Evolutionary conservation across 805 yeast species (phyloP).

Genomic region (Teunomyces panamensis): DNA sequence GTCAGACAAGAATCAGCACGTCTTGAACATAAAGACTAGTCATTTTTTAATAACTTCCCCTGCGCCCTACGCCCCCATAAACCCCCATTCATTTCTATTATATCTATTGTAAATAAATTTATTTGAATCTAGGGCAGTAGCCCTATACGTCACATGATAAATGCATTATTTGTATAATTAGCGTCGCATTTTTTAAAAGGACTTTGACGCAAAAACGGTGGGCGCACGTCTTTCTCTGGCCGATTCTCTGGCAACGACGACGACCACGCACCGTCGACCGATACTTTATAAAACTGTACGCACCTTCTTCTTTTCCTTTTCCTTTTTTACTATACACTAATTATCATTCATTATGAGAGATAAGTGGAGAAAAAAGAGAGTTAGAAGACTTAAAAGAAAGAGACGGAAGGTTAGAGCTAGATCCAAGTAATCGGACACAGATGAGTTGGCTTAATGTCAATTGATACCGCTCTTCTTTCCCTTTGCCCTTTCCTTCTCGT

Average conservation of each 20-base stretch:
- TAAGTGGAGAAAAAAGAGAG: slow-evolving; percentile 99
- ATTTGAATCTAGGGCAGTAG: background rate
- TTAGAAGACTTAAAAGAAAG: slow-evolving; percentile 99
- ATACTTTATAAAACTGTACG: slow-evolving; percentile 7
- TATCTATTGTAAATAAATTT: background rate
- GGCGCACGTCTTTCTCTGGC: background rate
- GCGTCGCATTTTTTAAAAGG: no score
- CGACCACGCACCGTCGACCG: slow-evolving; percentile 6
- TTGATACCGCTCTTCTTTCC: background rate
- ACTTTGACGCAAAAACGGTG: background rate
- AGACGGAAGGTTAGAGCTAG: slow-evolving; percentile 99
- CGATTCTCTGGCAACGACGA: slow-evolving; percentile 14
- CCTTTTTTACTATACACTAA: slow-evolving; percentile 18
- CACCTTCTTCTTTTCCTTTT: slow-evolving; percentile 6
- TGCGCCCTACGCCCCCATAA: no score
- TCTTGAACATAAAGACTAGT: background rate
- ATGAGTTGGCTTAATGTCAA: background rate
- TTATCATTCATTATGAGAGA: slow-evolving; percentile 68
- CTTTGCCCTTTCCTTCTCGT: background rate
- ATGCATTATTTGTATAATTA: no score
- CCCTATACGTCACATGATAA: background rate
- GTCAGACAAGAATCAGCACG: slow-evolving; percentile 48
- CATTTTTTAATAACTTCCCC: no score
- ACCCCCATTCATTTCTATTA: background rate
- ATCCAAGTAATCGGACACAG: slow-evolving; percentile 80